Evolutionary conservation across 345 rosid species (phyloP).

Genomic region (Brassica napus): Da-Ae NC_063451.1:46096501-46097000

Average conservation of each 20-base stretch:
- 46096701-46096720: conserved; percentile 58
- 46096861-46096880: no score
- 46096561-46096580: conserved; percentile 27
- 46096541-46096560: conserved; percentile 25
- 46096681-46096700: conserved; percentile 83
- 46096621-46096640: background rate
- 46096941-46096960: conserved; percentile 63
- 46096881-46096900: background rate
- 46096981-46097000: conserved; percentile 60
- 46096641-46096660: background rate
- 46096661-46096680: background rate
- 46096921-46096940: conserved; percentile 64
- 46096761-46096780: conserved; percentile 97
- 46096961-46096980: conserved; percentile 68
- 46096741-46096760: conserved; percentile 64
- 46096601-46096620: conserved; percentile 15
- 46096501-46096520: conserved; percentile 29
- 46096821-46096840: conserved; percentile 39
- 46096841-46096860: conserved; percentile 9
- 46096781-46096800: conserved; percentile 71
- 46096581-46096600: conserved; percentile 44
- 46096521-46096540: conserved; percentile 10
- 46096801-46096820: conserved; percentile 61
- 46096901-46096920: background rate
- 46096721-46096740: conserved; percentile 80